Evolutionary conservation across 371 early-diverging fungal genomes (phyloP).

Genomic region (Mucor ambiguus): DNA sequence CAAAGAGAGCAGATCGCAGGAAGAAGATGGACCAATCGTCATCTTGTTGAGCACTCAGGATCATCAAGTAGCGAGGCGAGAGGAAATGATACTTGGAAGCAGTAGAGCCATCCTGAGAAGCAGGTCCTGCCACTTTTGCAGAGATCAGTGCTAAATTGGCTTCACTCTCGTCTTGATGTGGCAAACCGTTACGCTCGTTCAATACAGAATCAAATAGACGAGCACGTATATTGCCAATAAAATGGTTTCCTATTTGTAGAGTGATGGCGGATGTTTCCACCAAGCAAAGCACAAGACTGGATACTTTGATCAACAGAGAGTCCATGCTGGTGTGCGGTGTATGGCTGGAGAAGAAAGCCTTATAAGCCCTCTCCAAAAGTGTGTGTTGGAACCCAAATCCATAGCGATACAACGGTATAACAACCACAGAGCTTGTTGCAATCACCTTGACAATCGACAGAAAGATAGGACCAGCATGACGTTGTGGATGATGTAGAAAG

Average conservation of each 20-base stretch:
- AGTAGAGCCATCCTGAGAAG: background rate
- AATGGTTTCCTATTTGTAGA: slow-evolving; percentile 22
- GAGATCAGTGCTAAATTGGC: slow-evolving; percentile 1
- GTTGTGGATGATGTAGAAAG: slow-evolving; percentile 33
- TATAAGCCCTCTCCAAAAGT: slow-evolving; percentile 16
- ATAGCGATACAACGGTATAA: slow-evolving; percentile 32
- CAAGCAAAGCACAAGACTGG: slow-evolving; percentile 27
- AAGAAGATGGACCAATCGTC: slow-evolving; percentile 28
- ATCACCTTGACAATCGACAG: slow-evolving; percentile 38
- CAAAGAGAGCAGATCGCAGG: slow-evolving; percentile 30
- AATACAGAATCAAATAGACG: slow-evolving; percentile 43
- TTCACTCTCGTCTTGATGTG: background rate
- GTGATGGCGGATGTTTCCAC: slow-evolving; percentile 35
- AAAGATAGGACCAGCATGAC: slow-evolving; percentile 35
- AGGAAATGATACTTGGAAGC: slow-evolving; percentile 18
- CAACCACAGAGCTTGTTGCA: slow-evolving; percentile 30
- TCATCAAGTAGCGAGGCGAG: slow-evolving; percentile 37
- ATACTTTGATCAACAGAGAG: slow-evolving; percentile 7
- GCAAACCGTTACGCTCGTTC: slow-evolving; percentile 27
- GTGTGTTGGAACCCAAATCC: slow-evolving; percentile 30
- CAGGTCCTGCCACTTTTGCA: slow-evolving; percentile 20
- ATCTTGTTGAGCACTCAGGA: slow-evolving; percentile 29
- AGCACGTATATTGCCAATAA: slow-evolving; percentile 34
- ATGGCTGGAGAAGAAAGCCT: background rate
- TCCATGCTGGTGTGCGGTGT: background rate